phyloP scores from a whole-genome alignment of 1,284 basidiomycete species.

The Apiotrichum laibachii region DNA sequence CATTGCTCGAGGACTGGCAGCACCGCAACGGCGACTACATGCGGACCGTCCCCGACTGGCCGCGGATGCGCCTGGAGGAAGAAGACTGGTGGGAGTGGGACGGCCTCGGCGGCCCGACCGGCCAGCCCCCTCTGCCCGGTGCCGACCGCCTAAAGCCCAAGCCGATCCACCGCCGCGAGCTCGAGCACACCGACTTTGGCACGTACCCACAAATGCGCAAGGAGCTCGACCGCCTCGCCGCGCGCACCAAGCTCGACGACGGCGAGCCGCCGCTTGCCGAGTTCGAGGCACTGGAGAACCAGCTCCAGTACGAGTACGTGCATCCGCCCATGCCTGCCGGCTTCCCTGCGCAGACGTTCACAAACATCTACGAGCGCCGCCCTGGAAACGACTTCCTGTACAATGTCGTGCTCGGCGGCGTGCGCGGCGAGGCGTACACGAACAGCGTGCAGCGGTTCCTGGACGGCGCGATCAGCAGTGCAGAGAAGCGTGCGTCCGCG shows the following conservation, averaged over 20 bases:
- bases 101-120: conserved; percentile 32
- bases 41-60: conserved; percentile 39
- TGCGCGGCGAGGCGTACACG: conserved; percentile 44
- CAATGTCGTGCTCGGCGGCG: conserved; percentile 34
- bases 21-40: conserved; percentile 4
- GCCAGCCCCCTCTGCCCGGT: conserved; percentile 32
- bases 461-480: conserved; percentile 33
- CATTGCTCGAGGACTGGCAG: conserved; percentile 27
- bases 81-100: conserved; percentile 44
- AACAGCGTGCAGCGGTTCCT: conserved; percentile 42
- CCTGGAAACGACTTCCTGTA: conserved; percentile 29
- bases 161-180: conserved; percentile 25
- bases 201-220: conserved; percentile 33
- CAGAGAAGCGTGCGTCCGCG: conserved; percentile 3
- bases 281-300: conserved; percentile 29
- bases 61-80: conserved; percentile 24
- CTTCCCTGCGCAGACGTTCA: conserved; percentile 22
- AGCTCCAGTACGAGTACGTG: conserved; percentile 27
- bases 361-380: conserved; percentile 35
- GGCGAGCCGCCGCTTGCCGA: conserved; percentile 17
- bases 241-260: neutral
- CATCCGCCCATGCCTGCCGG: neutral
- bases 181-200: conserved; percentile 34
- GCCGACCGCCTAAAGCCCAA: conserved; percentile 18
- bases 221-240: conserved; percentile 20